Evolutionary conservation across 2,329 filamentous ascomycete species (phyloP).

Genomic region (Talaromyces albobiverticillius): DNA sequence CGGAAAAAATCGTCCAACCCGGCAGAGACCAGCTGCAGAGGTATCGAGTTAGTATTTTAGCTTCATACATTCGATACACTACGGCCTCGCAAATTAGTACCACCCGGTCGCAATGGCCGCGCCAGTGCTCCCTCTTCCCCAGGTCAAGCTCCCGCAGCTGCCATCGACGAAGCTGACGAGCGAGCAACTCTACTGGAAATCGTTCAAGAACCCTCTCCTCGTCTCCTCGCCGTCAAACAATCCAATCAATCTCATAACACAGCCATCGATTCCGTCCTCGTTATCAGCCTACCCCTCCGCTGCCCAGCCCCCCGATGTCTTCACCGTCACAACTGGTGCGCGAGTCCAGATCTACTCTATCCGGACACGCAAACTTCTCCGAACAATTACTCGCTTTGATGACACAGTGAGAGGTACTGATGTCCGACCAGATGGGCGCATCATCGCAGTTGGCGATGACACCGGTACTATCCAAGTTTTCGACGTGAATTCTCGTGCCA

Average conservation of each 20-base stretch:
- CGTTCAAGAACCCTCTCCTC: constrained; percentile 86
- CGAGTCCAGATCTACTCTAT: constrained; percentile 92
- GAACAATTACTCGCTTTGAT: constrained; percentile 91
- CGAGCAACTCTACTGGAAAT: constrained; percentile 94
- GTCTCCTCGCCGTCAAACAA: constrained; percentile 88
- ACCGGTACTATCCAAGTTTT: constrained; percentile 92
- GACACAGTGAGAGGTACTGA: constrained; percentile 88
- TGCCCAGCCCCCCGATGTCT: constrained; percentile 56
- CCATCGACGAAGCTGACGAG: constrained; percentile 75
- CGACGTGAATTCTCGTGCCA: constrained; percentile 82
- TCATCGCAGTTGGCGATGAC: constrained; percentile 89
- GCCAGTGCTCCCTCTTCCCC: constrained; percentile 74
- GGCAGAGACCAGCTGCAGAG: too few species aligned
- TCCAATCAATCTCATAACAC: constrained; percentile 86
- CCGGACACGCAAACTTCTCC: constrained; percentile 84
- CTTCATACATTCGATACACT: too few species aligned
- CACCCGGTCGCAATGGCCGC: constrained; percentile 65
- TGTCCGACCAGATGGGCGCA: constrained; percentile 80
- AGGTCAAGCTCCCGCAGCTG: constrained; percentile 77
- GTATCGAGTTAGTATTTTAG: too few species aligned
- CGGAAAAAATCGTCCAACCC: not conserved
- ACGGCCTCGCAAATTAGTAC: not conserved
- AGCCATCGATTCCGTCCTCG: constrained; percentile 52
- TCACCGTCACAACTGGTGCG: constrained; percentile 91
- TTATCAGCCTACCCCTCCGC: constrained; percentile 40